phyloP scores from a whole-genome alignment of 192 early-diverging fungal species.

The Jimgerdemannia flammicorona region DNA sequence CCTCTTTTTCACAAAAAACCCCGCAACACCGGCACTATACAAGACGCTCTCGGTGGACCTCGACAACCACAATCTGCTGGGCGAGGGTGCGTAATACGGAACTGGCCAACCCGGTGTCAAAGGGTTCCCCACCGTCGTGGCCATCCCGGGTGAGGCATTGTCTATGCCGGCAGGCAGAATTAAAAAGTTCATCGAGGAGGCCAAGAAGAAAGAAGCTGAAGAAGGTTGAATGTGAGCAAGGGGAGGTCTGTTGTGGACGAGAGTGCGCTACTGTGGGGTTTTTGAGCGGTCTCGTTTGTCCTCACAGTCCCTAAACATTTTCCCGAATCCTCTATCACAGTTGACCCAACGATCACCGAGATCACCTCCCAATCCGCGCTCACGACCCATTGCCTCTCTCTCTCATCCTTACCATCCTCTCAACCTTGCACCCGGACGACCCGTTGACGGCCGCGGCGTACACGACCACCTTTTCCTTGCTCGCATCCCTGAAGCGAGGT shows the following conservation, averaged over 20 bases:
- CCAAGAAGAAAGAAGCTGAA: conserved; percentile 4
- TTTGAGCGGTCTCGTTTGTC: no score
- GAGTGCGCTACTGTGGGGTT: no score
- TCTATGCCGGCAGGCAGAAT: conserved; percentile 55
- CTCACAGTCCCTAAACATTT: conserved; percentile 1
- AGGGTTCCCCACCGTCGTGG: conserved; percentile 62
- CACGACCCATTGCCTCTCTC: conserved; percentile 14
- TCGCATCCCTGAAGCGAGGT: conserved; percentile 36
- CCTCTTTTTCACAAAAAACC: conserved; percentile 76
- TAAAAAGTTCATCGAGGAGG: conserved; percentile 57
- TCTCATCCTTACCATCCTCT: conserved; percentile 34
- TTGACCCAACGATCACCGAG: conserved; percentile 32
- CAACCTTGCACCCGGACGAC: conserved; percentile 32
- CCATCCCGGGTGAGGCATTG: conserved; percentile 51
- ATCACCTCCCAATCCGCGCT: conserved; percentile 31
- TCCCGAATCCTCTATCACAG: neutral
- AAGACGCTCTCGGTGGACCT: conserved; percentile 82
- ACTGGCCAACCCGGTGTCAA: conserved; percentile 50
- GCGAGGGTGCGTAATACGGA: conserved; percentile 64
- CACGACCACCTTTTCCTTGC: conserved; percentile 32
- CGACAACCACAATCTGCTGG: conserved; percentile 59
- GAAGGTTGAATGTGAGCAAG: neutral
- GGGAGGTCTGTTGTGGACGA: no score
- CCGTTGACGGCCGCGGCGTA: conserved; percentile 31
- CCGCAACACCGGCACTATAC: conserved; percentile 74